A percentile compares a stretch with the other conserved stretches of the same genome.
phyloP scores from a whole-genome alignment of 2,329 filamentous ascomycete species.

The Neoarthrinium moseri region DNA sequence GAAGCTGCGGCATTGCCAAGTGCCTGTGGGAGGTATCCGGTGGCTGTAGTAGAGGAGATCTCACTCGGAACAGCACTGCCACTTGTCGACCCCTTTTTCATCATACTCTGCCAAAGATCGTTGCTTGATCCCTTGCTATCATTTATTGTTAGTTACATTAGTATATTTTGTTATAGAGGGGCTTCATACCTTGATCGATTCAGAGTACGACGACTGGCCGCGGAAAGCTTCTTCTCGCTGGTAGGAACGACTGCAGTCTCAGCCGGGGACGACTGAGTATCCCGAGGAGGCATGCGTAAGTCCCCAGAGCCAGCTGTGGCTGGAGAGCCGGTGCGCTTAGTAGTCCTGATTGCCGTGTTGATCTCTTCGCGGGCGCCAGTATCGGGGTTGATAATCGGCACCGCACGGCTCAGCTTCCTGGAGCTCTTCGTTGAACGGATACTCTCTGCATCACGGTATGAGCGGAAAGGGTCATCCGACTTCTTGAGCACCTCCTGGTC shows the following conservation, averaged over 20 bases:
- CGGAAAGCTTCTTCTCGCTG: conserved; percentile 16
- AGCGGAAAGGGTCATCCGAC: conserved; percentile 27
- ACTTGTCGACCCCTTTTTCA: conserved; percentile 52
- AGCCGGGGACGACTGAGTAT: conserved; percentile 11
- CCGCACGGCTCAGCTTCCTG: conserved; percentile 29
- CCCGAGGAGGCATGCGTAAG: conserved; percentile 12
- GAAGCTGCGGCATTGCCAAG: conserved; percentile 52
- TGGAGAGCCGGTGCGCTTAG: background rate
- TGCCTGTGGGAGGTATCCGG: conserved; percentile 54
- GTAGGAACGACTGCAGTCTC: conserved; percentile 10
- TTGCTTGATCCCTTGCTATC: conserved; percentile 38
- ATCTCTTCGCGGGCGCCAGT: conserved; percentile 12
- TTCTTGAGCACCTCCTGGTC: conserved; percentile 15
- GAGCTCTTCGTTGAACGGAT: conserved; percentile 20
- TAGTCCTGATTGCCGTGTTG: conserved; percentile 12
- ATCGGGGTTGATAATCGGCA: conserved; percentile 30
- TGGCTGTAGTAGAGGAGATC: conserved; percentile 52
- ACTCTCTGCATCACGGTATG: conserved; percentile 17
- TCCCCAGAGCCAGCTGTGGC: background rate
- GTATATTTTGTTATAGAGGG: no score
- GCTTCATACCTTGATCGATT: conserved; percentile 28
- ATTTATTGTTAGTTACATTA: conserved; percentile 10
- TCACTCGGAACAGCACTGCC: conserved; percentile 44
- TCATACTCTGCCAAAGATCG: conserved; percentile 48
- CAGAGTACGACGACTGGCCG: conserved; percentile 17